Percentiles rank a stretch among this genome's conserved stretches.
phyloP scores from a whole-genome alignment of 2,329 filamentous ascomycete species.

The Penicillium sp. region DNA sequence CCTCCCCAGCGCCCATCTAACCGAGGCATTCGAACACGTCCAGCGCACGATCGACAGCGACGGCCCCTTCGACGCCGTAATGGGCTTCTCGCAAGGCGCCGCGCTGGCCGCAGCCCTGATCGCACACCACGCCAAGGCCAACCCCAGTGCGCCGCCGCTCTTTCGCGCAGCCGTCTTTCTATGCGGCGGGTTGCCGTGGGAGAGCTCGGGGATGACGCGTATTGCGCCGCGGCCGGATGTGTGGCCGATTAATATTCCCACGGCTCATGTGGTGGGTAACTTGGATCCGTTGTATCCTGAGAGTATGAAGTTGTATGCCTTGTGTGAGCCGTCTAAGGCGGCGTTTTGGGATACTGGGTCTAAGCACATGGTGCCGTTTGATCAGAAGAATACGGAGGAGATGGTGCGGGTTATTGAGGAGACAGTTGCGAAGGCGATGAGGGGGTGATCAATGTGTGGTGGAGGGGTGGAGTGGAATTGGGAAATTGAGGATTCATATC shows the following conservation, averaged over 20 bases:
- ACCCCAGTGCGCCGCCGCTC: constrained; percentile 24
- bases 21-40: constrained; percentile 31
- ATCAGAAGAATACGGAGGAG: constrained; percentile 30
- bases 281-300: constrained; percentile 36
- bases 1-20: constrained; percentile 26
- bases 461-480: background rate
- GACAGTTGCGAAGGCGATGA: constrained; percentile 26
- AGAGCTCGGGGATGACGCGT: constrained; percentile 24
- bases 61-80: constrained; percentile 36
- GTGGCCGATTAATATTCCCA: constrained; percentile 38
- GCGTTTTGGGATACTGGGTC: constrained; percentile 41
- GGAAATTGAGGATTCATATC: background rate
- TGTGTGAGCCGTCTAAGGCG: constrained; percentile 38
- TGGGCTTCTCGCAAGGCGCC: constrained; percentile 38
- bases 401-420: constrained; percentile 33
- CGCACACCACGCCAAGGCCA: constrained; percentile 23
- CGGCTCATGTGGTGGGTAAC: constrained; percentile 42
- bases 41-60: constrained; percentile 23
- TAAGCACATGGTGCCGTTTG: constrained; percentile 38
- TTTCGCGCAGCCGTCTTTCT: constrained; percentile 37
- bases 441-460: constrained; percentile 1
- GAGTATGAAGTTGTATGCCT: constrained; percentile 32
- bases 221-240: constrained; percentile 15
- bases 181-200: constrained; percentile 31
- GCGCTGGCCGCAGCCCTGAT: constrained; percentile 33